Evolutionary conservation across 495 filamentous ascomycete genomes (phyloP), one percentile per base, ranked within the genome.

Genomic region (Cudoniella acicularis): DNA sequence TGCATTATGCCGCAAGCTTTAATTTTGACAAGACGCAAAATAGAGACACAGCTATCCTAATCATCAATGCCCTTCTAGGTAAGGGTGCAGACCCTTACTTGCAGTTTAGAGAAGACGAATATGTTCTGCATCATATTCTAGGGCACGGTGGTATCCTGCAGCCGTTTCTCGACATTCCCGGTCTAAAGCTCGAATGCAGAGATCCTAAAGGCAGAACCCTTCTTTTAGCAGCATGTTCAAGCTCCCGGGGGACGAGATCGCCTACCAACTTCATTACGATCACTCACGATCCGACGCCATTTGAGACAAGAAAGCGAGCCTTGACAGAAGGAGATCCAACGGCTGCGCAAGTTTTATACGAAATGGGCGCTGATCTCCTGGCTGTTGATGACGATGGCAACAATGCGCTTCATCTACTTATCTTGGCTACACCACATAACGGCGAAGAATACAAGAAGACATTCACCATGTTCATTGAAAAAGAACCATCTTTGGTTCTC

Each of bases 391-490:
- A 64, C 20, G 3, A 54, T 0, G 65, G 64, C 1, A 67, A 70
- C 25, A 72, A 65, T 30, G 64, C 61, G 0, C 51, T 70, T n/a
- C 67, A 72, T 63, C 18, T 56, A 17, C 22, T 72, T 22, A 9
- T 52, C 43, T 26, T 61, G 59, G n/a, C 49, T 22, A 20, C 27
- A 4, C 16, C 41, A 24, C 26, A 65, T 57, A 23, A 63, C 47
- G 13, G 30, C 46, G 13, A 68, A 27, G 43, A 68, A 59, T 52
- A 61, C 56, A 43, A 55, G 23, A 55, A 46, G 20, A 25, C 52
- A 13, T 43, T 55, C 21, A 43, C n/a, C 2, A 13, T 55, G 10
- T 45, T 55, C 22, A 23, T 55, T 16, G 30, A 45, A 18, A 42
- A 46, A 25, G 52, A 2, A 11, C 27, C 52, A 16, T 55, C 30